phyloP scores from a whole-genome alignment of 129 eudicot species.

The Kitagawia praeruptora region DNA sequence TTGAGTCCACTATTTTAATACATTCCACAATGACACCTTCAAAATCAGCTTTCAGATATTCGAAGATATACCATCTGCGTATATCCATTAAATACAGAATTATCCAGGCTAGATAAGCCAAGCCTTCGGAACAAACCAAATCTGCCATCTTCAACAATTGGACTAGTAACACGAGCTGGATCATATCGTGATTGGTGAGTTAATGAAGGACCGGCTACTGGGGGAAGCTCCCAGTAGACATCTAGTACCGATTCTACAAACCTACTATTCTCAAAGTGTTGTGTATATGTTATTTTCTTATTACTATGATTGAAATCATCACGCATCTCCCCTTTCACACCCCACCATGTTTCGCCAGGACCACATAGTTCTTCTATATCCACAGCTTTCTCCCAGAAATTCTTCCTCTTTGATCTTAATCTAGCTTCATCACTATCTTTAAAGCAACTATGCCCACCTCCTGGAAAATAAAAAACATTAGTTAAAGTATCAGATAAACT shows the following conservation, averaged over 20 bases:
- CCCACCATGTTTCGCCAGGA: constrained; percentile 96
- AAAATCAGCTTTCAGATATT: constrained; percentile 46
- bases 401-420: constrained; percentile 51
- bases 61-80: constrained; percentile 96
- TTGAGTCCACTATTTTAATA: neutral
- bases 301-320: constrained; percentile 93
- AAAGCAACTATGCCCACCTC: constrained; percentile 99
- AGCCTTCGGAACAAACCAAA: constrained; percentile 73
- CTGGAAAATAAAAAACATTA: constrained; percentile 22
- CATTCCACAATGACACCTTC: neutral
- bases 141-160: constrained; percentile 95
- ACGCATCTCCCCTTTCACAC: constrained; percentile 90
- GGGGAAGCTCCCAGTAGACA: constrained; percentile 93
- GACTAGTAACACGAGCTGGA: constrained; percentile 79
- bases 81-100: constrained; percentile 81
- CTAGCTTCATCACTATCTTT: constrained; percentile 85
- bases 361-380: constrained; percentile 79
- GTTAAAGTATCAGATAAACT: neutral
- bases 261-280: constrained; percentile 88
- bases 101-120: constrained; percentile 57
- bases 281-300: constrained; percentile 49
- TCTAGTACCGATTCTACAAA: constrained; percentile 85
- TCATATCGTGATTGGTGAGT: constrained; percentile 94
- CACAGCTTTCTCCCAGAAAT: constrained; percentile 93
- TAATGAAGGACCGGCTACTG: constrained; percentile 96